Conservation (phyloP, 192 early-diverging fungal species). For the Obelidium mucronatum region DNA sequence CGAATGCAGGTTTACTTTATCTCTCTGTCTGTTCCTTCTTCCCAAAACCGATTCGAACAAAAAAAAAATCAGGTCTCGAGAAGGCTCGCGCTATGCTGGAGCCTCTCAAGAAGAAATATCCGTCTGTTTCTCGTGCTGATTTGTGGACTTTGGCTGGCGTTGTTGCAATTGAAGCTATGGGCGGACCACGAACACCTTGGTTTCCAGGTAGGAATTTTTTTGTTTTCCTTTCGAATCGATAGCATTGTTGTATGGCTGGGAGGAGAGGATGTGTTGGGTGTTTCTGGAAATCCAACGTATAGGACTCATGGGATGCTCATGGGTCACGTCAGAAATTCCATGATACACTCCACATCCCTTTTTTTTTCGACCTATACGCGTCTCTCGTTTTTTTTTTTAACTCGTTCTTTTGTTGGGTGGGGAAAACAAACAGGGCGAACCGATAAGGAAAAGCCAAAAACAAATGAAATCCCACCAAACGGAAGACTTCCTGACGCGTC, state of each 20-base stretch:
- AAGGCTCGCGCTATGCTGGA: slow-evolving; percentile 55
- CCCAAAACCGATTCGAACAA: neutral
- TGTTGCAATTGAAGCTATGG: slow-evolving; percentile 73
- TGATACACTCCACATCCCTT: neutral
- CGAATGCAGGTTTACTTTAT: slow-evolving; percentile 63
- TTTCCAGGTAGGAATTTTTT: slow-evolving; percentile 44
- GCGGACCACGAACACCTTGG: slow-evolving; percentile 75
- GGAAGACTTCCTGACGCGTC: slow-evolving; percentile 75
- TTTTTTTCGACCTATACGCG: neutral
- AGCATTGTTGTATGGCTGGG: neutral
- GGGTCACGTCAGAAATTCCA: neutral
- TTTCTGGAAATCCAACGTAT: too few species aligned
- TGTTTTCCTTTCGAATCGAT: neutral
- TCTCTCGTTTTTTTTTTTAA: slow-evolving; percentile 6
- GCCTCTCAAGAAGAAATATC: slow-evolving; percentile 67
- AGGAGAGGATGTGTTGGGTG: neutral
- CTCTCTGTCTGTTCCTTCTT: neutral
- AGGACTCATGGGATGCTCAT: too few species aligned
- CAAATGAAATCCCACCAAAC: slow-evolving; percentile 61
- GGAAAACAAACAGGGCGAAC: slow-evolving; percentile 54
- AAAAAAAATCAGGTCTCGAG: slow-evolving; percentile 16
- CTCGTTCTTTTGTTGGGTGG: slow-evolving; percentile 21
- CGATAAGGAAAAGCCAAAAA: slow-evolving; percentile 59
- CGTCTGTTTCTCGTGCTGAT: slow-evolving; percentile 75
- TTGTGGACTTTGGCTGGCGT: slow-evolving; percentile 79